Conservation (phyloP, 495 filamentous ascomycete species). For the Neurospora sp. region DNA sequence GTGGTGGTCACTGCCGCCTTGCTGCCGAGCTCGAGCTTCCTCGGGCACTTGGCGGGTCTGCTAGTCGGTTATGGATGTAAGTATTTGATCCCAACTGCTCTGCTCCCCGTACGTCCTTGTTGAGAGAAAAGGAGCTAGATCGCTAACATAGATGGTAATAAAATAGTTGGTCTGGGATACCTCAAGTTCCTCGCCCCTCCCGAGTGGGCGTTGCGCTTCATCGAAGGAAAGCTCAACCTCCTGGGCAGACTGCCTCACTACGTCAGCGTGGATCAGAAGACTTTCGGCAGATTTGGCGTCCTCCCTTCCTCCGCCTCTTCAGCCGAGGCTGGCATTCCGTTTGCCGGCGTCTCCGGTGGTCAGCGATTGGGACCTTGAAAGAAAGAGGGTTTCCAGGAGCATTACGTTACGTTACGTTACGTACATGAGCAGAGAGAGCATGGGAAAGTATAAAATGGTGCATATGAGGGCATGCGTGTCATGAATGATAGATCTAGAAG, state of each 20-base stretch:
- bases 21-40: conserved; percentile 66
- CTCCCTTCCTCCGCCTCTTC: conserved; percentile 49
- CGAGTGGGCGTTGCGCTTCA: conserved; percentile 68
- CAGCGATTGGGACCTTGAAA: not conserved
- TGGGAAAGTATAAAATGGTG: not conserved
- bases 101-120: not conserved
- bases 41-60: conserved; percentile 79
- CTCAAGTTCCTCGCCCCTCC: conserved; percentile 76
- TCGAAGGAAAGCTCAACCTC: conserved; percentile 77
- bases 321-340: conserved; percentile 18
- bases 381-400: not conserved
- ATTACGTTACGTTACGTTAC: not conserved
- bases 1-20: conserved; percentile 62
- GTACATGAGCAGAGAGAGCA: not conserved
- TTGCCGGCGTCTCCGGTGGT: not conserved
- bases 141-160: not conserved
- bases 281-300: conserved; percentile 88
- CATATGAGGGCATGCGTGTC: not conserved
- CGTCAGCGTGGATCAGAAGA: conserved; percentile 88
- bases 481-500: not conserved
- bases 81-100: conserved; percentile 16
- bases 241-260: conserved; percentile 76
- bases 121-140: not conserved
- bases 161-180: conserved; percentile 67
- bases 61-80: conserved; percentile 76